Evolutionary conservation across 441 rosid species (phyloP).

Genomic region (Breynia disticha): DNA sequence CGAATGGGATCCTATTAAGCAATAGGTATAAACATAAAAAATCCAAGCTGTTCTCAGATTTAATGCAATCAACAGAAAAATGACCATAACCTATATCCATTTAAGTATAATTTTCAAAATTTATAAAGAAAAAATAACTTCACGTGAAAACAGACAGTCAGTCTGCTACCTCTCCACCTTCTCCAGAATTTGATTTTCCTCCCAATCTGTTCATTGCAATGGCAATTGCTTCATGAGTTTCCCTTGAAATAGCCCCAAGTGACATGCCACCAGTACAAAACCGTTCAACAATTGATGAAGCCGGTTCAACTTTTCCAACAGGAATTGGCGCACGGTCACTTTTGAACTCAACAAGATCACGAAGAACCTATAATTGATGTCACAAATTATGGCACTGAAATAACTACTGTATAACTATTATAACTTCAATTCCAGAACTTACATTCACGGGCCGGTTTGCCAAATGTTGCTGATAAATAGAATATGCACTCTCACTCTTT

Average conservation of each 20-base stretch:
- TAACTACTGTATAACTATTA: slow-evolving; percentile 4
- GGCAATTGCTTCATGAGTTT: slow-evolving; percentile 99
- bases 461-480: slow-evolving; percentile 94
- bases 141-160: not conserved
- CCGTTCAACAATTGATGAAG: slow-evolving; percentile 71
- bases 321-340: slow-evolving; percentile 86
- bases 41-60: not conserved
- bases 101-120: slow-evolving; percentile 5
- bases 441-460: slow-evolving; percentile 96
- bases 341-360: slow-evolving; percentile 93
- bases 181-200: slow-evolving; percentile 97
- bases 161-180: slow-evolving; percentile 91
- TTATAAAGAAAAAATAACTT: not conserved
- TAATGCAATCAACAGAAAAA: not conserved
- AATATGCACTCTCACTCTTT: slow-evolving; percentile 87
- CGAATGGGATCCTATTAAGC: slow-evolving; percentile 82
- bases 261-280: slow-evolving; percentile 99
- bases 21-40: slow-evolving; percentile 10
- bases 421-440: slow-evolving; percentile 19
- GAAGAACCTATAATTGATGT: slow-evolving; percentile 63
- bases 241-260: slow-evolving; percentile 98
- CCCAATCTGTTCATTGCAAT: slow-evolving; percentile 96
- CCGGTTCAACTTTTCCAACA: slow-evolving; percentile 93
- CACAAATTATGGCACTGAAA: slow-evolving; percentile 9
- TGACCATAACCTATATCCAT: not conserved